Evolutionary conservation across 2,329 filamentous ascomycete genomes (phyloP), one percentile per base, ranked within the genome.

Genomic region (Talaromyces amestolkiae): DNA sequence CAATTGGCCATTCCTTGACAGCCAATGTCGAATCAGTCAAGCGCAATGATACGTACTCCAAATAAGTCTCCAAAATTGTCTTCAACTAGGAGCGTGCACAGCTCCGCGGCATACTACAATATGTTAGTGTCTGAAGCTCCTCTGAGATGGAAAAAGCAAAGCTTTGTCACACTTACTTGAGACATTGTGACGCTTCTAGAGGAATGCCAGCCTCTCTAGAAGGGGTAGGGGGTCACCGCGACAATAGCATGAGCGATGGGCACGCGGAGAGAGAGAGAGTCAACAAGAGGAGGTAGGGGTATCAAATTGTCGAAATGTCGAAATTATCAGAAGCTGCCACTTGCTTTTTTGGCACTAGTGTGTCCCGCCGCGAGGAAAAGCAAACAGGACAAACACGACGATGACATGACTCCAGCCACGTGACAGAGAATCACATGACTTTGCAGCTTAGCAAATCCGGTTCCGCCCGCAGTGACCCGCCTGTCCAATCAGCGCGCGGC

Each of bases 11-110:
- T 37, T 56, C 51, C 27, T 47, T 17, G 13, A 37, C 0, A 37
- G n/a, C 9, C 53, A 56, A 56, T 22, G 31, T 56, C n/a, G n/a
- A 37, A 4, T 24, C 3, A 37, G 8, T 56, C 33, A 56, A 56
- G 41, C 13, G 22, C 15, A 24, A 45, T 53, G 19, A 58, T 54
- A 82, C 90, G 74, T 90, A 97, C 94, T 76, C 92, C 92, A 68
- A 93, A 92, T 66, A 98, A 87, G 81, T 96, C 91, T 75, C 95
- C 95, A 78, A 95, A 94, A 66, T 91, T 85, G 76, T 97, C 93
- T 75, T 93, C 89, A 69, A 98, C 89, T 69, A 97, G 86, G 76
- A 96, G 88, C 82, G 89, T 87, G 83, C 92, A 97, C 75, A 98
- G 91, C 86, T 97, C 92, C 74, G 90, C 88, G 71, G 91, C 85